Conservation (phyloP, 2,329 filamentous ascomycete species). For the Pseudogymnoascus sp. region DNA sequence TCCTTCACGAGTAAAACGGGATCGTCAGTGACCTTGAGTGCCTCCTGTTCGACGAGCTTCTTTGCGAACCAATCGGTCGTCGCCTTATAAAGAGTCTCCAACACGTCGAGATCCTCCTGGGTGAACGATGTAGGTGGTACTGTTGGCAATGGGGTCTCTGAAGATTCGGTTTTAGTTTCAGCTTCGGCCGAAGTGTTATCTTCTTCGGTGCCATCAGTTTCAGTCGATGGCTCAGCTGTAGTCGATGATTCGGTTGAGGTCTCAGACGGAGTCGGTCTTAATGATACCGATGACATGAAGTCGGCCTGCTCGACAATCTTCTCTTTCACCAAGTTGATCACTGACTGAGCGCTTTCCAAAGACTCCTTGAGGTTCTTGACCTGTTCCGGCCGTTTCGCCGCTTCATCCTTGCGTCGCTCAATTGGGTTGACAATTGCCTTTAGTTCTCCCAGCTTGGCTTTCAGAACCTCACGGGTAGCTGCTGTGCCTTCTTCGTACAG, state of each 20-base stretch:
- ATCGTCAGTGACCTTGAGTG: slow-evolving; percentile 62
- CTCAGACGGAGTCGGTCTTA: slow-evolving; percentile 37
- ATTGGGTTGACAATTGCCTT: slow-evolving; percentile 73
- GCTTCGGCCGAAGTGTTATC: slow-evolving; percentile 47
- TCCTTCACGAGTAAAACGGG: slow-evolving; percentile 69
- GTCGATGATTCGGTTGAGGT: slow-evolving; percentile 38
- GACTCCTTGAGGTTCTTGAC: slow-evolving; percentile 60
- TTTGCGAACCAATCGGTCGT: slow-evolving; percentile 68
- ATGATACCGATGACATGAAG: slow-evolving; percentile 26
- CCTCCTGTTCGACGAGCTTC: slow-evolving; percentile 63
- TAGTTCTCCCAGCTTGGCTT: slow-evolving; percentile 67
- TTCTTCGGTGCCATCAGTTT: slow-evolving; percentile 58
- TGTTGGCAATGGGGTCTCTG: slow-evolving; percentile 34
- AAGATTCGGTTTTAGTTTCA: slow-evolving; percentile 26
- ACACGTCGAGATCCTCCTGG: slow-evolving; percentile 59
- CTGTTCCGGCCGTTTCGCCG: slow-evolving; percentile 61
- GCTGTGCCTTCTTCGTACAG: slow-evolving; percentile 78
- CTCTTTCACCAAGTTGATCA: slow-evolving; percentile 62
- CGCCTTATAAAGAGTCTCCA: slow-evolving; percentile 56
- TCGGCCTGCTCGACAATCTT: slow-evolving; percentile 48
- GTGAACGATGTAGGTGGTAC: slow-evolving; percentile 63
- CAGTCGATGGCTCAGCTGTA: slow-evolving; percentile 34
- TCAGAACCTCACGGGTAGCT: slow-evolving; percentile 67
- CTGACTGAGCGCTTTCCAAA: slow-evolving; percentile 64
- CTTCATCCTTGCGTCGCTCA: slow-evolving; percentile 67